These are phyloP conservation scores for Lactuca sativa DNA, from an alignment of 129 eudicot genomes.

Conservation along the genomic window DNA sequence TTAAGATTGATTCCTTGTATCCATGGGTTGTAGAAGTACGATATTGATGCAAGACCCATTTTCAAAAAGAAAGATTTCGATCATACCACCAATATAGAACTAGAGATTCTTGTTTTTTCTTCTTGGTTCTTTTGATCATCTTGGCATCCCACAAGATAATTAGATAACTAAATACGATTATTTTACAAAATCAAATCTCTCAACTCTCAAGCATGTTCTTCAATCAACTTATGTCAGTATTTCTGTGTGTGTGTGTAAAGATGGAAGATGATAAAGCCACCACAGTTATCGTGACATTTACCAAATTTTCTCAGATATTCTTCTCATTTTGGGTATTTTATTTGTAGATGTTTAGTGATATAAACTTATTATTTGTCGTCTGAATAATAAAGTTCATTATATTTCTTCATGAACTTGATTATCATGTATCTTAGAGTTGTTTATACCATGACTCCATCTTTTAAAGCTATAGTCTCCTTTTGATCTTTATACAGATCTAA, in stretches of 20 bases:
- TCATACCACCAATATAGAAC: not conserved
- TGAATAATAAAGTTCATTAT: not conserved
- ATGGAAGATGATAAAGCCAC: too few species aligned
- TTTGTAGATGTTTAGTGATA: too few species aligned
- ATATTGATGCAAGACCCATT: constrained; percentile 1
- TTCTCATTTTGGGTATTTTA: too few species aligned
- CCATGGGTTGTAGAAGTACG: not conserved
- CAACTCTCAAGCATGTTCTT: not conserved
- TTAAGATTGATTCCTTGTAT: not conserved
- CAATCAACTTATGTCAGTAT: not conserved
- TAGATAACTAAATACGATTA: not conserved
- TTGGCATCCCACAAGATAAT: not conserved
- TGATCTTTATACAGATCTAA: constrained; percentile 50
- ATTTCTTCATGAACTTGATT: not conserved
- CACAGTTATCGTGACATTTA: too few species aligned
- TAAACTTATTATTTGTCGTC: too few species aligned
- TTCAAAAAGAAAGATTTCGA: constrained; percentile 2
- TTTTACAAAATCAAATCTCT: not conserved
- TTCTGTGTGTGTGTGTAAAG: too few species aligned
- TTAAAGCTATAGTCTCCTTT: not conserved
- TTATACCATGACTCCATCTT: not conserved
- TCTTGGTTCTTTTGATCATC: constrained; percentile 2
- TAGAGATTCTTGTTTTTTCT: not conserved
- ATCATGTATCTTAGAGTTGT: not conserved
- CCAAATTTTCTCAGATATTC: too few species aligned